phyloP scores from a whole-genome alignment of 2,329 filamentous ascomycete genomes.

The Paracoccidioides lutzii region DNA sequence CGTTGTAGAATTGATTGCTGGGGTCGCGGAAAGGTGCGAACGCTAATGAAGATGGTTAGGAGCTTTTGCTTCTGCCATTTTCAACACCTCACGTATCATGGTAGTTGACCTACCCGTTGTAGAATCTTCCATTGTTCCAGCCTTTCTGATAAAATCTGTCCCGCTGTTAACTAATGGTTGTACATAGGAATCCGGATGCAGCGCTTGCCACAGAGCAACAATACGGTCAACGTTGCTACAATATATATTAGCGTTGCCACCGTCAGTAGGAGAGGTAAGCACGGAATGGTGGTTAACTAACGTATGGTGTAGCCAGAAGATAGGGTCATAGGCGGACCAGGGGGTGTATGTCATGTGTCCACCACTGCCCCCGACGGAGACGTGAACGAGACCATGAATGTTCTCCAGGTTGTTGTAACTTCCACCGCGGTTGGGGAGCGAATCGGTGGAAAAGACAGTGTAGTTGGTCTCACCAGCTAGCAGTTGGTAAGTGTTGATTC shows the following conservation, averaged over 20 bases:
- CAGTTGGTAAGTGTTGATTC: conserved; percentile 18
- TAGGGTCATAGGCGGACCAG: conserved; percentile 64
- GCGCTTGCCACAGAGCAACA: conserved; percentile 62
- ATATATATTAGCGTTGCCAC: background rate
- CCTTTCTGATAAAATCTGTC: conserved; percentile 48
- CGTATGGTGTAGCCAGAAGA: conserved; percentile 64
- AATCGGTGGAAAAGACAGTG: conserved; percentile 15
- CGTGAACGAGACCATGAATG: conserved; percentile 38
- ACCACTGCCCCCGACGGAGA: conserved; percentile 42
- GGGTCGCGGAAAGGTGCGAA: conserved; percentile 56
- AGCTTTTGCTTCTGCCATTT: background rate
- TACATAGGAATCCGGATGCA: conserved; percentile 58
- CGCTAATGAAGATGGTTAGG: conserved; percentile 17
- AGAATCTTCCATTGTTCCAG: conserved; percentile 42
- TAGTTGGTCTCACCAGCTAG: conserved; percentile 18
- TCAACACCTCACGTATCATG: background rate
- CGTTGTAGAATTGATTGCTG: conserved; percentile 51
- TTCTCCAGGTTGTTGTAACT: conserved; percentile 27
- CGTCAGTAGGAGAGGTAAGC: background rate
- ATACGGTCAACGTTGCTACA: conserved; percentile 57
- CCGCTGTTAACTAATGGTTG: conserved; percentile 42
- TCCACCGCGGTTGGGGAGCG: conserved; percentile 8
- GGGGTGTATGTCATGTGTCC: conserved; percentile 60
- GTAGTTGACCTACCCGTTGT: conserved; percentile 34
- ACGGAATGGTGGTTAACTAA: conserved; percentile 13